Evolutionary conservation across 1,284 basidiomycete species (phyloP).

Genomic region (Pisolithus thermaeus): DNA sequence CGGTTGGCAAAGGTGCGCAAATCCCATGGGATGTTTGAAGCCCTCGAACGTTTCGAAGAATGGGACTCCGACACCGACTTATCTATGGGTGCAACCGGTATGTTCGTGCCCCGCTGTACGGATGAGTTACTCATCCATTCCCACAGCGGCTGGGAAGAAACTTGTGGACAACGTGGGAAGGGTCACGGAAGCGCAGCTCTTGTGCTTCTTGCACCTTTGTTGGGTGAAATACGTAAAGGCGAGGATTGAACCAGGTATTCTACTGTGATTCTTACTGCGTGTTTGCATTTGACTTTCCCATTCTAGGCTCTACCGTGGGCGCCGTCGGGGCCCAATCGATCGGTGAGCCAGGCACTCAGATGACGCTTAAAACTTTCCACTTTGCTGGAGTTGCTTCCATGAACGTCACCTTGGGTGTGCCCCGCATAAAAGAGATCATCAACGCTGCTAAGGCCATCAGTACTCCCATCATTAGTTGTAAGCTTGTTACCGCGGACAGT

Average conservation of each 20-base stretch:
- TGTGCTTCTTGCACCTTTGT: slow-evolving; percentile 79
- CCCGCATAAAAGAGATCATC: slow-evolving; percentile 99
- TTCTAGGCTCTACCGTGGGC: slow-evolving; percentile 87
- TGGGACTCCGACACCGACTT: slow-evolving; percentile 79
- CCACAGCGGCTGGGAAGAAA: slow-evolving; percentile 53
- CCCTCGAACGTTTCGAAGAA: slow-evolving; percentile 67
- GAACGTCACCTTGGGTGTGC: slow-evolving; percentile 99
- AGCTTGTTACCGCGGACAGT: slow-evolving; percentile 78
- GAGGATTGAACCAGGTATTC: slow-evolving; percentile 84
- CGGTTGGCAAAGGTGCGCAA: slow-evolving; percentile 68
- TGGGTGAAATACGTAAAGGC: slow-evolving; percentile 91
- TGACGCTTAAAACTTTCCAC: slow-evolving; percentile 99
- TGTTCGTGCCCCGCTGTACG: slow-evolving; percentile 13
- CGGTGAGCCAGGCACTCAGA: slow-evolving; percentile 98
- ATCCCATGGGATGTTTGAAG: slow-evolving; percentile 81
- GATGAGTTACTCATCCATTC: slow-evolving; percentile 1
- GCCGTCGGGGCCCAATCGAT: slow-evolving; percentile 99
- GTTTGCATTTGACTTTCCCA: slow-evolving; percentile 2
- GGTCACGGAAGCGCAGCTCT: slow-evolving; percentile 80
- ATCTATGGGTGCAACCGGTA: slow-evolving; percentile 69
- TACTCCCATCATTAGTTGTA: slow-evolving; percentile 97
- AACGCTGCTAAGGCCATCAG: slow-evolving; percentile 97
- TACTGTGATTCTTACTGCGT: background rate
- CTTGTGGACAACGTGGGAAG: slow-evolving; percentile 88
- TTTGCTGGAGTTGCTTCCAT: slow-evolving; percentile 99